A percentile compares a stretch with the other conserved stretches of the same genome.
These are phyloP conservation scores for Tripterygium wilfordii DNA, from an alignment of 177 flowering plant species.

Conservation along the genomic window DNA sequence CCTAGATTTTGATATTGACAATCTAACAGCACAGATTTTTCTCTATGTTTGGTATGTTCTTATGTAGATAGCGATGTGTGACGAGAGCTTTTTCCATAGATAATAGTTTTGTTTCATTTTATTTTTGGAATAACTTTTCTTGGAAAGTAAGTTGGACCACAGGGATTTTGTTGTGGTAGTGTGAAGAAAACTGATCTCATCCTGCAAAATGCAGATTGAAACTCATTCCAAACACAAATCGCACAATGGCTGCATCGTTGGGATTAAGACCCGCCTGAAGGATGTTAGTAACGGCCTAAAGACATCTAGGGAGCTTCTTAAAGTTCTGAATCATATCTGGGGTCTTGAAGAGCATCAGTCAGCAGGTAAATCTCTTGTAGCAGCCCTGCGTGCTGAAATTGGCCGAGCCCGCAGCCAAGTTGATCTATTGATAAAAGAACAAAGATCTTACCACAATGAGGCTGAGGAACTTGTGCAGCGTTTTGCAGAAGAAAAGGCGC, in stretches of 20 bases:
- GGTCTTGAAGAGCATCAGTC: slow-evolving; percentile 24
- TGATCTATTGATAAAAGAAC: slow-evolving; percentile 33
- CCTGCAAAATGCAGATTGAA: slow-evolving; percentile 17
- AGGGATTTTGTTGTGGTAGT: no score
- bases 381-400: slow-evolving; percentile 28
- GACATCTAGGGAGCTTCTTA: slow-evolving; percentile 35
- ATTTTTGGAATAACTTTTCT: no score
- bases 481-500: slow-evolving; percentile 45
- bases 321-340: slow-evolving; percentile 28
- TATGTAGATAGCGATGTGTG: no score
- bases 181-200: background rate
- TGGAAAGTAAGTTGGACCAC: no score
- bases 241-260: slow-evolving; percentile 1
- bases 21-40: no score
- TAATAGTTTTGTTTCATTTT: no score
- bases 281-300: slow-evolving; percentile 27
- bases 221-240: slow-evolving; percentile 2
- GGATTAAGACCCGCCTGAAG: slow-evolving; percentile 23
- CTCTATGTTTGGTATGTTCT: no score
- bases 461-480: slow-evolving; percentile 26
- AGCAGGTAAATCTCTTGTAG: slow-evolving; percentile 18
- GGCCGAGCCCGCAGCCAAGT: slow-evolving; percentile 25
- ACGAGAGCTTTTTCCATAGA: no score
- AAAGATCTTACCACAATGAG: slow-evolving; percentile 14
- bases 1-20: no score